phyloP scores from a whole-genome alignment of 192 early-diverging fungal species.

The Geranomyces michiganensis region DNA sequence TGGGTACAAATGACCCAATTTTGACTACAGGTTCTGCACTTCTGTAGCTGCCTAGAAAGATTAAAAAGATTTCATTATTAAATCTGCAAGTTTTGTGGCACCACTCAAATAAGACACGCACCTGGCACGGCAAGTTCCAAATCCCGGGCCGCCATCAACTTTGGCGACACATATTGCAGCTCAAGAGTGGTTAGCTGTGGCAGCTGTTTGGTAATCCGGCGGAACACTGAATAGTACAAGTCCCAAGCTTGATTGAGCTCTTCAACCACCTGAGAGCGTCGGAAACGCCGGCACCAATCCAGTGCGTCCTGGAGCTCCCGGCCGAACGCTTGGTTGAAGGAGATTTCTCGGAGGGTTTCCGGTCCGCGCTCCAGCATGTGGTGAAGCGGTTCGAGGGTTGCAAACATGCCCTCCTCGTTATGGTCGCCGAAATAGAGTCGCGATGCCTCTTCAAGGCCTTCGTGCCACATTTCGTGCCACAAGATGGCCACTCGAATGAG shows the following conservation, averaged over 20 bases:
- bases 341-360: constrained; percentile 84
- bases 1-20: constrained; percentile 84
- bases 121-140: constrained; percentile 91
- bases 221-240: constrained; percentile 83
- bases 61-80: not conserved
- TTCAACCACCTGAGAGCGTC: constrained; percentile 73
- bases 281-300: constrained; percentile 81
- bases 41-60: constrained; percentile 68
- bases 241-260: constrained; percentile 95
- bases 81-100: not conserved
- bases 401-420: constrained; percentile 87
- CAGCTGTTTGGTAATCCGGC: constrained; percentile 78
- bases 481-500: constrained; percentile 95
- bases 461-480: constrained; percentile 98
- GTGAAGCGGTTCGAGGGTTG: constrained; percentile 82
- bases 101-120: not conserved
- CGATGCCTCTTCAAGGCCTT: constrained; percentile 87
- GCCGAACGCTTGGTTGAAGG: constrained; percentile 90
- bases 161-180: constrained; percentile 88
- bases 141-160: constrained; percentile 76
- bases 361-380: constrained; percentile 84
- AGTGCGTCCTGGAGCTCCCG: constrained; percentile 82
- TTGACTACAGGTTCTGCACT: constrained; percentile 83
- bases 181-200: constrained; percentile 81
- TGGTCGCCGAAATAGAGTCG: constrained; percentile 75